A percentile compares a stretch with the other conserved stretches of the same genome.
Conservation (phyloP, 2,329 filamentous ascomycete genomes). For the Penicillium janthinellum region DNA sequence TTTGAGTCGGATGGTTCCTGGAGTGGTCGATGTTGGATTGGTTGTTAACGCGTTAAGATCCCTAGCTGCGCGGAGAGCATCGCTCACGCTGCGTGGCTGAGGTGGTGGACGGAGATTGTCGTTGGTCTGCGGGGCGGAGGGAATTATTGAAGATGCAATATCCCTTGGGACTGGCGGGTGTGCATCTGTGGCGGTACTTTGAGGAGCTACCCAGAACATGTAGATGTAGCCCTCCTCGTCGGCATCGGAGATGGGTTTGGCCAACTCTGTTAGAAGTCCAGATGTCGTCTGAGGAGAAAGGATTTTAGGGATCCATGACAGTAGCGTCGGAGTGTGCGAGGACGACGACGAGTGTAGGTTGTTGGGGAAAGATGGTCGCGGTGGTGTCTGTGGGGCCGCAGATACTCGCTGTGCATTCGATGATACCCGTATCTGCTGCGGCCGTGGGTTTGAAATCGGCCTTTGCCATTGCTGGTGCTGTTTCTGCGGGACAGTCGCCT, state of each 20-base stretch:
- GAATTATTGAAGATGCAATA: conserved; percentile 62
- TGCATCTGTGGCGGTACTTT: conserved; percentile 47
- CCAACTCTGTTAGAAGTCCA: conserved; percentile 72
- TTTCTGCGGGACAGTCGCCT: conserved; percentile 10
- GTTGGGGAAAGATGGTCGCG: conserved; percentile 17
- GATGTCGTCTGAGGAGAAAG: conserved; percentile 70
- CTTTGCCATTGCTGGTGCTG: conserved; percentile 2
- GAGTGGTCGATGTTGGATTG: conserved; percentile 32
- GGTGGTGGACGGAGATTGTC: conserved; percentile 22
- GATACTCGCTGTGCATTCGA: conserved; percentile 10
- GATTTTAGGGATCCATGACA: conserved; percentile 69
- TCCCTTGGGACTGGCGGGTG: conserved; percentile 57
- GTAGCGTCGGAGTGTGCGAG: conserved; percentile 50
- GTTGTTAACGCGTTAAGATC: conserved; percentile 36
- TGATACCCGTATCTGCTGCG: conserved; percentile 11
- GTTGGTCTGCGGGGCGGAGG: conserved; percentile 41
- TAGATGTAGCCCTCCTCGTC: conserved; percentile 94
- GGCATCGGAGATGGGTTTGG: conserved; percentile 69
- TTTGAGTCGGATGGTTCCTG: conserved; percentile 67
- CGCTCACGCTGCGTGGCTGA: conserved; percentile 36
- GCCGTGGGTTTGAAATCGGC: conserved; percentile 8
- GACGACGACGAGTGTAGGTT: conserved; percentile 23
- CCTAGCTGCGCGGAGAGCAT: conserved; percentile 42
- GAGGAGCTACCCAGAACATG: conserved; percentile 93
- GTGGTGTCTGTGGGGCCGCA: conserved; percentile 10